Percentiles rank a stretch among this genome's conserved stretches.
These are phyloP conservation scores for Trichoderma sp. DNA, from an alignment of 2,329 filamentous ascomycete species.

Conservation along the genomic window DNA sequence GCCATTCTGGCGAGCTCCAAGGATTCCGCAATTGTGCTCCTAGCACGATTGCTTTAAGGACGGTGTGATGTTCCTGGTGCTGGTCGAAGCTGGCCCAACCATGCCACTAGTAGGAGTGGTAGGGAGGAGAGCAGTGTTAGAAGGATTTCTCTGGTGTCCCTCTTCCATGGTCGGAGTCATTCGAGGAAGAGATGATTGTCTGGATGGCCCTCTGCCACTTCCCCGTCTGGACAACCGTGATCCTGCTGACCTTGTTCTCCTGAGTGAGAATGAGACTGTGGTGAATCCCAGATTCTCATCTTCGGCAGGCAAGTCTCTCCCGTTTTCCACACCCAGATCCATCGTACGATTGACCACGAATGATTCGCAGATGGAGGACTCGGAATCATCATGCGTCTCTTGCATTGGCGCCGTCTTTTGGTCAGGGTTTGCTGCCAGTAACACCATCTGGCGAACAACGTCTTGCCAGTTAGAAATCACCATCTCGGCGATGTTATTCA, in stretches of 20 bases:
- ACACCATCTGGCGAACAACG: conserved; percentile 60
- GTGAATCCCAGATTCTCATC: conserved; percentile 34
- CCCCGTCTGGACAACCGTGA: conserved; percentile 19
- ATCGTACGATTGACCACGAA: conserved; percentile 34
- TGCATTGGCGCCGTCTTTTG: conserved; percentile 26
- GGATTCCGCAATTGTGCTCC: neutral
- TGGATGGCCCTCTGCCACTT: neutral
- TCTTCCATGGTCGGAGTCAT: conserved; percentile 39
- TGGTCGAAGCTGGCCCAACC: neutral
- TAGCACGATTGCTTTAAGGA: neutral
- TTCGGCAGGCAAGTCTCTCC: conserved; percentile 28
- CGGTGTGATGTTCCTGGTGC: neutral
- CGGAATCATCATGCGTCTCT: conserved; percentile 29
- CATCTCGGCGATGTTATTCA: conserved; percentile 65
- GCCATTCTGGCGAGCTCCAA: neutral
- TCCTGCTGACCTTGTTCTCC: conserved; percentile 1
- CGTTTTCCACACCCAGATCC: conserved; percentile 14
- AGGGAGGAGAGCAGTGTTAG: neutral
- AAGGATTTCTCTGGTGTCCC: conserved; percentile 22
- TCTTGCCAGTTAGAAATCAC: conserved; percentile 66
- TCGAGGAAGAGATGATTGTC: conserved; percentile 26
- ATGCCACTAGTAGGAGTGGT: neutral
- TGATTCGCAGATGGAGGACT: conserved; percentile 46
- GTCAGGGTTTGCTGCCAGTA: conserved; percentile 39
- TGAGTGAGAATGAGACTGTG: conserved; percentile 28